Evolutionary conservation across 306 rosid species (phyloP).

Genomic region (Carpinus viminea): DNA sequence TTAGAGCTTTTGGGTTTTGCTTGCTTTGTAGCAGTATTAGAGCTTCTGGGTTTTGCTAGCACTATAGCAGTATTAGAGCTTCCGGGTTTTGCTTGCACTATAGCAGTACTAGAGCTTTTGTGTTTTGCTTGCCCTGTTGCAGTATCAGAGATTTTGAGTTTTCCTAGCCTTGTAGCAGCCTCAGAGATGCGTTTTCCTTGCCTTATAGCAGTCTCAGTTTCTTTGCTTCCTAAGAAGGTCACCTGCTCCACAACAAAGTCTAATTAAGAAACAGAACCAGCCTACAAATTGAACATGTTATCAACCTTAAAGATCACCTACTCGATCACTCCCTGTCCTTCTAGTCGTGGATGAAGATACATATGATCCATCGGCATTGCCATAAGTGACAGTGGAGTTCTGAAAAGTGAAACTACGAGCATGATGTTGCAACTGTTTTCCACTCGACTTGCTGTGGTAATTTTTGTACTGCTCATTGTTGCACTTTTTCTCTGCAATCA

Average conservation of each 20-base stretch:
- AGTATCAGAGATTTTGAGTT: too few relatives aligned
- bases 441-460: constrained; percentile 24
- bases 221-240: constrained; percentile 74
- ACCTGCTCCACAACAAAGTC: constrained; percentile 43
- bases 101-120: neutral
- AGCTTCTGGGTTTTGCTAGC: too few relatives aligned
- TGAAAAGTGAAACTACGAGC: constrained; percentile 65
- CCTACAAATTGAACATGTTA: neutral
- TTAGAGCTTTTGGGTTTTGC: too few relatives aligned
- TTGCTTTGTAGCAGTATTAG: too few relatives aligned
- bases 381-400: constrained; percentile 74
- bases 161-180: too few relatives aligned
- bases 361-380: constrained; percentile 65
- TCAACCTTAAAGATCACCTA: constrained; percentile 35
- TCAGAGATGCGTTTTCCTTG: too few relatives aligned
- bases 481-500: constrained; percentile 53
- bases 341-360: constrained; percentile 61
- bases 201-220: constrained; percentile 61
- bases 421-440: constrained; percentile 45
- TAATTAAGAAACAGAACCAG: constrained; percentile 24
- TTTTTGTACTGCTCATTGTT: constrained; percentile 41
- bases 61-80: too few relatives aligned
- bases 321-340: constrained; percentile 87
- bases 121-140: constrained; percentile 60
- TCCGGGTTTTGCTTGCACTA: too few relatives aligned